Percentiles rank a stretch among this genome's conserved stretches.
phyloP scores from a whole-genome alignment of 208 protist species.

The Trypanosoma avium region DNA sequence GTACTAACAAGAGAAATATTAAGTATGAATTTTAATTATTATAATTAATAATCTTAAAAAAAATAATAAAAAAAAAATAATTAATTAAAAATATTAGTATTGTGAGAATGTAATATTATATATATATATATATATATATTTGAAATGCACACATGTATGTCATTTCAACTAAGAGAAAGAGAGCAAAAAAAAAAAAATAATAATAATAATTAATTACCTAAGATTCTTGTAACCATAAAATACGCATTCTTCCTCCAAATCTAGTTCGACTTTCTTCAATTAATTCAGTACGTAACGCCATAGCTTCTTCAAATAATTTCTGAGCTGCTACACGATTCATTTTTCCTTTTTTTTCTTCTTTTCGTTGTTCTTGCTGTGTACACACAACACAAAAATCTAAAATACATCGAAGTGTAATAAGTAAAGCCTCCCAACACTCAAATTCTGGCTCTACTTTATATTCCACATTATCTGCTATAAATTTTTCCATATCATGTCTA shows the following conservation, averaged over 20 bases:
- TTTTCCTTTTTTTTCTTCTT: conserved; percentile 27
- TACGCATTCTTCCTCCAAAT: conserved; percentile 75
- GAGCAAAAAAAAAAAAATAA: no score
- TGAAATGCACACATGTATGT: no score
- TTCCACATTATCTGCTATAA: conserved; percentile 34
- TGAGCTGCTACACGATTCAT: conserved; percentile 37
- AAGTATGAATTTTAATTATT: no score
- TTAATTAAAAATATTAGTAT: no score
- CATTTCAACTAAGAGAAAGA: no score
- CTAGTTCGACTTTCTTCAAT: conserved; percentile 76
- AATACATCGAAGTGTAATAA: conserved; percentile 64
- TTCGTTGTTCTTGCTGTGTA: conserved; percentile 47
- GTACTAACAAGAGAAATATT: no score
- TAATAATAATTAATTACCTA: conserved; percentile 32
- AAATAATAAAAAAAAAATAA: no score
- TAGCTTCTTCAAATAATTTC: conserved; percentile 54
- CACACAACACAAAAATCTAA: conserved; percentile 74
- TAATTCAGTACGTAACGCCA: conserved; percentile 54
- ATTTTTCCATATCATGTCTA: conserved; percentile 66
- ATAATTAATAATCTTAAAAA: no score
- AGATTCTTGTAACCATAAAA: conserved; percentile 85
- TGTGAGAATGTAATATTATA: no score
- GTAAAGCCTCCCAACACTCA: conserved; percentile 86
- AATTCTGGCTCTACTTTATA: conserved; percentile 68
- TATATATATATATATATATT: no score